Evolutionary conservation across 2,329 filamentous ascomycete genomes (phyloP).

Genomic region (Aspergillus calidoustus): DNA sequence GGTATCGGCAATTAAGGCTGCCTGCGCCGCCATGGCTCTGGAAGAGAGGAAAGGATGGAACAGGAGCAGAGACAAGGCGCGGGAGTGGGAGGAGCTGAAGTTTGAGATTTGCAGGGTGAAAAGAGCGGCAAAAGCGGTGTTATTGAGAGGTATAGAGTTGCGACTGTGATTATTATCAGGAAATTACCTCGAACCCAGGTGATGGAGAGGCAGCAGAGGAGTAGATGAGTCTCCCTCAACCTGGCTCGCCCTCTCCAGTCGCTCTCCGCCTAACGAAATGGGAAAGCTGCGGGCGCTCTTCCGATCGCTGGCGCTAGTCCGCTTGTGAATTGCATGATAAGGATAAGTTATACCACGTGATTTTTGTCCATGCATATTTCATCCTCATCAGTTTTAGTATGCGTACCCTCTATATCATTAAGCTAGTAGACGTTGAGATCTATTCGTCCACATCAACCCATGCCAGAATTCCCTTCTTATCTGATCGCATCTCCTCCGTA

Average conservation of each 20-base stretch:
- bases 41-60: constrained; percentile 8
- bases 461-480: constrained; percentile 57
- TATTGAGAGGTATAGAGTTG: not conserved
- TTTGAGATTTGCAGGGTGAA: not conserved
- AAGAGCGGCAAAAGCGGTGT: not conserved
- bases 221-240: constrained; percentile 8
- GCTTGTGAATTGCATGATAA: constrained; percentile 27
- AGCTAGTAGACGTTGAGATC: not conserved
- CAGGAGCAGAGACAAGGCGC: constrained; percentile 13
- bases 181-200: constrained; percentile 1
- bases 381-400: not conserved
- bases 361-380: not conserved
- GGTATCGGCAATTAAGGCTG: constrained; percentile 56
- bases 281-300: constrained; percentile 26
- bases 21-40: constrained; percentile 48
- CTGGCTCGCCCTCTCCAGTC: not conserved
- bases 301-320: constrained; percentile 29
- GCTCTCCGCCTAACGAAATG: constrained; percentile 28
- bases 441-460: constrained; percentile 50
- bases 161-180: not conserved
- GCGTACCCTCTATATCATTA: not conserved
- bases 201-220: constrained; percentile 3
- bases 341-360: constrained; percentile 27
- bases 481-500: constrained; percentile 68
- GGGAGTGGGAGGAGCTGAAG: not conserved